Conservation (phyloP, 2,329 filamentous ascomycete genomes). For the Penicillium sp. region DNA sequence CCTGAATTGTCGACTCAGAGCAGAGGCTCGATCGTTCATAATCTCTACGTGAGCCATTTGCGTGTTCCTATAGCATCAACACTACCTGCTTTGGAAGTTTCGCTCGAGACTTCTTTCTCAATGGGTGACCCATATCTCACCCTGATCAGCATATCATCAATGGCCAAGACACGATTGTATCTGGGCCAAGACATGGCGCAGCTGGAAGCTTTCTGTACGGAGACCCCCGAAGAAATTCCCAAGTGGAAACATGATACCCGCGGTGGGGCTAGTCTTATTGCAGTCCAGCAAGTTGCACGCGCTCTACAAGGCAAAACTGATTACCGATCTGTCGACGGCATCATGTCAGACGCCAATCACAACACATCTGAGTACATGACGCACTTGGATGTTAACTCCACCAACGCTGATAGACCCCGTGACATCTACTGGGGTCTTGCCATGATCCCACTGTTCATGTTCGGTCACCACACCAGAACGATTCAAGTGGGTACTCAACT, state of each 20-base stretch:
- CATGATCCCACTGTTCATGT: slow-evolving; percentile 48
- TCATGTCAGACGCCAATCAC: slow-evolving; percentile 58
- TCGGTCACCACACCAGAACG: slow-evolving; percentile 46
- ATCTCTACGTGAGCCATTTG: slow-evolving; percentile 63
- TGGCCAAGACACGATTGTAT: slow-evolving; percentile 56
- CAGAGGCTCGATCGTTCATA: slow-evolving; percentile 55
- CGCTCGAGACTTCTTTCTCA: slow-evolving; percentile 55
- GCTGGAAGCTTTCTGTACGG: slow-evolving; percentile 56
- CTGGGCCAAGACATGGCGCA: slow-evolving; percentile 58
- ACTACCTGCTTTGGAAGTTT: slow-evolving; percentile 53
- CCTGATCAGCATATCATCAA: slow-evolving; percentile 58
- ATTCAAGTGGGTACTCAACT: slow-evolving; percentile 44
- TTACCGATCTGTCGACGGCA: slow-evolving; percentile 43
- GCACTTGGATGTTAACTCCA: slow-evolving; percentile 44
- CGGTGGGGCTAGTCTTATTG: slow-evolving; percentile 57
- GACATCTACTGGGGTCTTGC: slow-evolving; percentile 56
- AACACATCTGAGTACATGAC: slow-evolving; percentile 50
- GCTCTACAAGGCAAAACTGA: slow-evolving; percentile 63
- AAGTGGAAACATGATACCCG: slow-evolving; percentile 58
- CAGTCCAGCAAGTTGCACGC: slow-evolving; percentile 55
- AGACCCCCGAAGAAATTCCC: slow-evolving; percentile 56
- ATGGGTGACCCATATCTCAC: slow-evolving; percentile 59
- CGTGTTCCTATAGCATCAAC: slow-evolving; percentile 52
- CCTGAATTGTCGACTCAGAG: slow-evolving; percentile 55
- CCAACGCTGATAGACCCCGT: slow-evolving; percentile 52